phyloP scores from a whole-genome alignment of 2,329 filamentous ascomycete genomes.

The Dothideomycetidae sp. region DNA sequence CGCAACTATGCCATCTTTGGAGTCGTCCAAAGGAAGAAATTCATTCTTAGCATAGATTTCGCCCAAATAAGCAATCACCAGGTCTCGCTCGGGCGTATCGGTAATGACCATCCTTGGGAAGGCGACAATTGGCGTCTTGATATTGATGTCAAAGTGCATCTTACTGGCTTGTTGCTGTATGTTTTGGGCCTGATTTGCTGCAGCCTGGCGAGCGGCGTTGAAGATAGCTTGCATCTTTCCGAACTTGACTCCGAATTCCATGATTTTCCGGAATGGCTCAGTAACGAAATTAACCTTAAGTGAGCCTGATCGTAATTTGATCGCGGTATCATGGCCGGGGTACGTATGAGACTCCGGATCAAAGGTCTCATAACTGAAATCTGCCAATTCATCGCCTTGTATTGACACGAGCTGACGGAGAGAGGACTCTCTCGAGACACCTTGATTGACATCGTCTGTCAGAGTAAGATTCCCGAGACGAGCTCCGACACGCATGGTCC shows the following conservation, averaged over 20 bases:
- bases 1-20: constrained; percentile 54
- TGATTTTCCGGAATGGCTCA: constrained; percentile 94
- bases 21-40: constrained; percentile 73
- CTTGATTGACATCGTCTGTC: constrained; percentile 85
- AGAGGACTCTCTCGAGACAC: constrained; percentile 65
- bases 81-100: constrained; percentile 58
- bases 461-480: constrained; percentile 77
- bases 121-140: constrained; percentile 91
- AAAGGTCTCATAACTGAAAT: constrained; percentile 96
- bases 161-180: constrained; percentile 80
- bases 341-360: constrained; percentile 63
- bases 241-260: constrained; percentile 96
- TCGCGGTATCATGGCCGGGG: constrained; percentile 86
- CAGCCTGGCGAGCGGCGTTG: constrained; percentile 89
- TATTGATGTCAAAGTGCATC: constrained; percentile 83
- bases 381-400: constrained; percentile 85
- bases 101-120: constrained; percentile 69
- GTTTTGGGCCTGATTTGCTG: constrained; percentile 83
- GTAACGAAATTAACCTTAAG: constrained; percentile 95
- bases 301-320: constrained; percentile 81
- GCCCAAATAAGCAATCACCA: constrained; percentile 82
- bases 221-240: constrained; percentile 99
- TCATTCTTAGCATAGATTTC: constrained; percentile 96
- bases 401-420: constrained; percentile 84
- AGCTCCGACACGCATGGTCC: constrained; percentile 74